These are phyloP conservation scores for Solanum hybrid DNA, from an alignment of 305 asterid genomes.

Conservation along the genomic window DNA sequence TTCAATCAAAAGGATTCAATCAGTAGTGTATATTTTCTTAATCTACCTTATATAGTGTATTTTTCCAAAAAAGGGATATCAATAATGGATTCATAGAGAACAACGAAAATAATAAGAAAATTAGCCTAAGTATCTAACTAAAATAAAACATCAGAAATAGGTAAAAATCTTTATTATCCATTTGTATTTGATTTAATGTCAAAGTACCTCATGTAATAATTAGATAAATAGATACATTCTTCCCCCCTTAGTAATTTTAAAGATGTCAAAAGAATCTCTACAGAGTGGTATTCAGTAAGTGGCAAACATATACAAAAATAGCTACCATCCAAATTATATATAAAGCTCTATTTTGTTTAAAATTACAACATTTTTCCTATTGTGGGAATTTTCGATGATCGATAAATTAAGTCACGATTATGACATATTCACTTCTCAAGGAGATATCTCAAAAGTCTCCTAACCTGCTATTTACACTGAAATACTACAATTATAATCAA, in stretches of 20 bases:
- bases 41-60: not conserved
- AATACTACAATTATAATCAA: not conserved
- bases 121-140: not conserved
- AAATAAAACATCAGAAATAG: not conserved
- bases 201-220: not conserved
- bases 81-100: not conserved
- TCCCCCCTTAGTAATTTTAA: not conserved
- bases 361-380: not conserved
- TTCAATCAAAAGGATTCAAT: not conserved
- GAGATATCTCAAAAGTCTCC: not conserved
- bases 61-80: not conserved
- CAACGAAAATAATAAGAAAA: not conserved
- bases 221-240: not conserved
- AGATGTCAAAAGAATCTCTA: not conserved
- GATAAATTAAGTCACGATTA: not conserved
- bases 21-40: not conserved
- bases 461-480: not conserved
- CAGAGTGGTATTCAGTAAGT: not conserved
- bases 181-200: not conserved
- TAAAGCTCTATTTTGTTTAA: not conserved
- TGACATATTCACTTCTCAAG: no score
- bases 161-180: not conserved
- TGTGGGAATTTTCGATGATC: not conserved
- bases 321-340: not conserved
- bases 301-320: not conserved